A percentile compares a stretch with the other conserved stretches of the same genome.
These are phyloP conservation scores for Ogataea trehalophila DNA, from an alignment of 805 yeast genomes.

Conservation along the genomic window DNA sequence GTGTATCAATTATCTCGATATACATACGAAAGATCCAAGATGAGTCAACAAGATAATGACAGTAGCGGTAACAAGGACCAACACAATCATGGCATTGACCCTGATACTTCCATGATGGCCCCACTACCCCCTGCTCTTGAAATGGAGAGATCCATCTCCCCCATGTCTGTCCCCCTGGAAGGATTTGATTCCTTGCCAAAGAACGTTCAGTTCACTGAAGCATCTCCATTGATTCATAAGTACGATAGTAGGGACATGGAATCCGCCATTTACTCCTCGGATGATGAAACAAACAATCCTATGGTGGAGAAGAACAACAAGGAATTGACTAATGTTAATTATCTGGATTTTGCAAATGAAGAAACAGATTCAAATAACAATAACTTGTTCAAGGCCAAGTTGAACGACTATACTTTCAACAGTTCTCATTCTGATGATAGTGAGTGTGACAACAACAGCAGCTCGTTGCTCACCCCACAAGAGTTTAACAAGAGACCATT, in stretches of 20 bases:
- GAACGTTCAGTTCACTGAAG: slow-evolving; percentile 18
- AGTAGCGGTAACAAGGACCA: neutral
- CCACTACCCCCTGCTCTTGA: neutral
- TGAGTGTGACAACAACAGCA: too few species aligned
- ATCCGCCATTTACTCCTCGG: slow-evolving; percentile 22
- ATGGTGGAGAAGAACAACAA: neutral
- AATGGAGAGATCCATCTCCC: slow-evolving; percentile 14
- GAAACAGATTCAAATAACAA: neutral
- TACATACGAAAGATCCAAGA: neutral
- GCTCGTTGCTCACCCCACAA: slow-evolving; percentile 31
- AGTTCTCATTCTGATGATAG: neutral
- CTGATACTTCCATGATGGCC: neutral
- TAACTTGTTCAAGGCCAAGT: neutral
- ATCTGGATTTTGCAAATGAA: neutral
- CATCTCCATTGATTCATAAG: slow-evolving; percentile 14
- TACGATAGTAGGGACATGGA: slow-evolving; percentile 13
- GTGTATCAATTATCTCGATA: neutral
- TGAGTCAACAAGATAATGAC: neutral
- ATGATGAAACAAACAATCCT: slow-evolving; percentile 14
- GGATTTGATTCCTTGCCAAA: slow-evolving; percentile 1
- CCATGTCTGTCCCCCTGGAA: slow-evolving; percentile 10
- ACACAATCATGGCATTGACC: neutral
- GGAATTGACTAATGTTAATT: neutral
- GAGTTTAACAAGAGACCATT: slow-evolving; percentile 67
- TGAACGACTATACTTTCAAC: slow-evolving; percentile 8